Percentiles rank a stretch among this genome's conserved stretches.
Evolutionary conservation across 768 basidiomycete species (phyloP).

Genomic region (Boletus eberwhitei): DNA sequence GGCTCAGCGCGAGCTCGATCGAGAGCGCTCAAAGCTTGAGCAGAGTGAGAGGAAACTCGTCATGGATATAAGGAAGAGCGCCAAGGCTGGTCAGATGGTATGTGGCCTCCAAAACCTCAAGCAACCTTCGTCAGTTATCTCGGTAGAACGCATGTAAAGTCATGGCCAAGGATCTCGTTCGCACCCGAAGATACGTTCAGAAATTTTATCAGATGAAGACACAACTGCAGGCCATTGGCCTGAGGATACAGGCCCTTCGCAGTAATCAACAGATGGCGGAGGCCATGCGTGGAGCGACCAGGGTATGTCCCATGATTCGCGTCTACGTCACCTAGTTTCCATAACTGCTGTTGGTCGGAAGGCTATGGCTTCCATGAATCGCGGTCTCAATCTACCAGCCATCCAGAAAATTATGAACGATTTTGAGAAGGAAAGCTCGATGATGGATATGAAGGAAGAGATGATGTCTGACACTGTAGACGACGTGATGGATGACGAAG

Average conservation of each 20-base stretch:
- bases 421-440: conserved; percentile 94
- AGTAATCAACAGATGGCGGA: conserved; percentile 99
- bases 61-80: conserved; percentile 92
- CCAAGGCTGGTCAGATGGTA: conserved; percentile 94
- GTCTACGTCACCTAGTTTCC: background rate
- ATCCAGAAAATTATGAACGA: conserved; percentile 98
- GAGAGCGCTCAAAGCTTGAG: conserved; percentile 92
- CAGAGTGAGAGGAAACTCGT: conserved; percentile 97
- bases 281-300: conserved; percentile 97
- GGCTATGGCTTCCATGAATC: conserved; percentile 99
- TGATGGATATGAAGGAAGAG: conserved; percentile 99
- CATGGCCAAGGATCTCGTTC: conserved; percentile 98
- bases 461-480: conserved; percentile 99
- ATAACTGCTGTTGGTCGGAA: conserved; percentile 30
- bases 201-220: conserved; percentile 99
- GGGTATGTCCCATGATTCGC: conserved; percentile 52
- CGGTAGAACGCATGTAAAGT: conserved; percentile 95
- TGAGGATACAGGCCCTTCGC: conserved; percentile 93
- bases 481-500: conserved; percentile 92
- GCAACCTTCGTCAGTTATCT: conserved; percentile 17
- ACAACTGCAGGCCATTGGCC: conserved; percentile 91
- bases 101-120: conserved; percentile 14
- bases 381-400: conserved; percentile 88
- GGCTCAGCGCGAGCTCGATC: conserved; percentile 96
- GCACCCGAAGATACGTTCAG: conserved; percentile 91